Base-by-base conservation (phyloP, 371 early-diverging fungal genomes). In the Nematocida sp. region DNA sequence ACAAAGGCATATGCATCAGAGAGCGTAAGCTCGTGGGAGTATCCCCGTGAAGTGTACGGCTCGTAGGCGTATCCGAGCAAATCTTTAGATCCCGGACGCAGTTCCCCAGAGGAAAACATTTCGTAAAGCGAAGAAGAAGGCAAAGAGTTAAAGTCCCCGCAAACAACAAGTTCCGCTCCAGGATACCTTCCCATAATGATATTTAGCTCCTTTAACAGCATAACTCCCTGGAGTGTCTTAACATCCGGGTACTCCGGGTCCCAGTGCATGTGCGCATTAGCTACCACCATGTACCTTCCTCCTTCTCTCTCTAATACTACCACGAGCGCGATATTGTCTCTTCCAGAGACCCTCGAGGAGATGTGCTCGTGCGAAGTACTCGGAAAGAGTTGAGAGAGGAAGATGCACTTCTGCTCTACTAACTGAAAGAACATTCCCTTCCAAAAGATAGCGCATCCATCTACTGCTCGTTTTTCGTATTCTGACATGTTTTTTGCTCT, bases 361-460 rank as follows among this genome's bases (percentile, higher is more conserved):
- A 95, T 88, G 80, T 93, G 93, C 28, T 90, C 92, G 26, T 90
- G 87, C 82, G 90, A 88, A 42, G 89, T 87, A 67, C 92, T 86
- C 68, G 88, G 87, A 82, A 93, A 86, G 63, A 90, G 88, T 80
- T 92, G 91, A 80, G 91, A 91, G 84, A 95, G 95, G 81, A 93
- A 93, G 28, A 96, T 86, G 47, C 89, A 80, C 56, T 89, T 86
- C 64, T 90, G 87, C 40, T 92, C 91, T 32, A 92, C 75, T 49
- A 92, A 68, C 26, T 81, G 82, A 81, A 91, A 92, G 77, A 76
- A 90, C 53, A 86, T 84, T 42, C 88, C 78, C 79, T 91, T 92
- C 87, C 87, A 97, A 81, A 98, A 95, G 0, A 89, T 95, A 7
- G 95, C 96, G 83, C 95, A 95, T 3, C 99, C 99, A 83, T 97